phyloP scores from a whole-genome alignment of 176 grass and related monocot genomes.

The Puya raimondii region DNA sequence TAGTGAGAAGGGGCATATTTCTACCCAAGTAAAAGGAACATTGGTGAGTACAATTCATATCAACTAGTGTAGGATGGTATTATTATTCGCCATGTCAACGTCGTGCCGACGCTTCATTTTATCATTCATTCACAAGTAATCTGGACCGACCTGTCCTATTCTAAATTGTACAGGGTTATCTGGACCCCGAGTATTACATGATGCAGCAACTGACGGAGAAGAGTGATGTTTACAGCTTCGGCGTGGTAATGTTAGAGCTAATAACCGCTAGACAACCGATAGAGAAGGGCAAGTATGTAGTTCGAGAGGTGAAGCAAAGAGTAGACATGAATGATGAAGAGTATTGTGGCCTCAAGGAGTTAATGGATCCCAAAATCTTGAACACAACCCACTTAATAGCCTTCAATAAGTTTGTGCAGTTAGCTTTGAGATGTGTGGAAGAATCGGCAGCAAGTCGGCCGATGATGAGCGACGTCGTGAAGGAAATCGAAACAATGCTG shows the following conservation, averaged over 20 bases:
- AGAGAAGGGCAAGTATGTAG: conserved; percentile 83
- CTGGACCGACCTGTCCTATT: not conserved
- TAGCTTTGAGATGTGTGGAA: conserved; percentile 60
- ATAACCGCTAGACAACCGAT: conserved; percentile 70
- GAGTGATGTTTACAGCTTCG: conserved; percentile 96
- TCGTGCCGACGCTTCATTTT: too few species aligned
- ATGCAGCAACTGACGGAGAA: conserved; percentile 83
- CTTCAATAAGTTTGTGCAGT: conserved; percentile 64
- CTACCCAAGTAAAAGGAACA: conserved; percentile 90
- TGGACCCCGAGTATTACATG: conserved; percentile 95
- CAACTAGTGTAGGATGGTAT: too few species aligned
- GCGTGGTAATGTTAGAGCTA: conserved; percentile 91
- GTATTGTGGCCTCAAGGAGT: conserved; percentile 63
- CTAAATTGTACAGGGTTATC: conserved; percentile 52
- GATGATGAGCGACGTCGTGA: conserved; percentile 69
- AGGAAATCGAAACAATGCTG: conserved; percentile 84
- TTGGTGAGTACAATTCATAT: conserved; percentile 32
- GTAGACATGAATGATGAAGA: conserved; percentile 46
- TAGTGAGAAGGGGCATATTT: conserved; percentile 63
- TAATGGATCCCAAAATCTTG: conserved; percentile 54
- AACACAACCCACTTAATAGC: conserved; percentile 45
- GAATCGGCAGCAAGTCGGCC: conserved; percentile 45
- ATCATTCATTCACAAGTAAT: not conserved
- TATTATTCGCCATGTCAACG: too few species aligned
- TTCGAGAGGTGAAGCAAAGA: conserved; percentile 48